phyloP scores from a whole-genome alignment of 1,139 yeast species.

The Yamadazyma kanchanaburiensis region DNA sequence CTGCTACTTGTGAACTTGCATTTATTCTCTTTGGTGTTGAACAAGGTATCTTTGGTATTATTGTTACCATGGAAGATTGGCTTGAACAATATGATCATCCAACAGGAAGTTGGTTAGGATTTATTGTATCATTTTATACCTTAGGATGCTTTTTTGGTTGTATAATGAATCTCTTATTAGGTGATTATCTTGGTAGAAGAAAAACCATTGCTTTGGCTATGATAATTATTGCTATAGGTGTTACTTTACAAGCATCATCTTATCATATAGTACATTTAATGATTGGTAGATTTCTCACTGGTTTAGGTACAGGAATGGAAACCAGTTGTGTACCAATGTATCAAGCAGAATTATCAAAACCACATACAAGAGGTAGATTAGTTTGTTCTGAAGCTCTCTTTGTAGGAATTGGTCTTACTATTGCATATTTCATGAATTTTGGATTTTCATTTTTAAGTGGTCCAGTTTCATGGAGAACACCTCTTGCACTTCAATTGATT shows the following conservation, averaged over 20 bases:
- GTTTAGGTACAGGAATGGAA: conserved; percentile 67
- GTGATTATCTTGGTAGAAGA: conserved; percentile 54
- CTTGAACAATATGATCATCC: conserved; percentile 13
- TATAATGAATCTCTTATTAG: conserved; percentile 48
- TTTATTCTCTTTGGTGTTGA: conserved; percentile 13
- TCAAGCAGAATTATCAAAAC: conserved; percentile 69
- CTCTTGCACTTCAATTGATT: conserved; percentile 49
- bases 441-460: conserved; percentile 48
- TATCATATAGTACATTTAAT: conserved; percentile 34
- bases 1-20: conserved; percentile 13
- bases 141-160: conserved; percentile 79
- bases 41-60: conserved; percentile 12
- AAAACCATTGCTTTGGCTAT: conserved; percentile 44
- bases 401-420: conserved; percentile 64
- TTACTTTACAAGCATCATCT: conserved; percentile 39
- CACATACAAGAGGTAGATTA: conserved; percentile 64
- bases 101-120: conserved; percentile 30
- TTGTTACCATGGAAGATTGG: conserved; percentile 10
- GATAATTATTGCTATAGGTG: conserved; percentile 47
- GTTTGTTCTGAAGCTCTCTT: conserved; percentile 68
- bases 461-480: conserved; percentile 62
- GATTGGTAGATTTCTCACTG: conserved; percentile 64
- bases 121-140: conserved; percentile 61
- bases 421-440: conserved; percentile 64
- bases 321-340: conserved; percentile 66